These are phyloP conservation scores for Rhodotorula sp. DNA, from an alignment of 1,284 basidiomycete species.

Conservation along the genomic window DNA sequence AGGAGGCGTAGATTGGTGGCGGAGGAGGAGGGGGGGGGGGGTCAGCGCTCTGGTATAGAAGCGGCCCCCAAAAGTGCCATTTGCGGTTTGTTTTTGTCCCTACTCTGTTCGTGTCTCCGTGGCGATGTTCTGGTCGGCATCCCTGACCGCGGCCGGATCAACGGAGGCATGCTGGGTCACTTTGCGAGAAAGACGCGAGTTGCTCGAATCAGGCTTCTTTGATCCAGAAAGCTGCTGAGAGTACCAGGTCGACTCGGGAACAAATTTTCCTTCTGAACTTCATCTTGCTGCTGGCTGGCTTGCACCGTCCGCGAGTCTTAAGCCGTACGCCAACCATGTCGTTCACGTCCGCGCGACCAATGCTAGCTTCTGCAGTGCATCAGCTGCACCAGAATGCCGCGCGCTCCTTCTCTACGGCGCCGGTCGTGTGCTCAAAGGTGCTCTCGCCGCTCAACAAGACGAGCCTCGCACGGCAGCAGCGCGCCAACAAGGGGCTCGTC, in stretches of 20 bases:
- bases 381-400: background rate
- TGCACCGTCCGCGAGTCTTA: background rate
- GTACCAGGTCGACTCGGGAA: no score
- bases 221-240: no score
- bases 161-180: no score
- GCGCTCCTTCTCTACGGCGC: conserved; percentile 12
- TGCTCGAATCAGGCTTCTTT: no score
- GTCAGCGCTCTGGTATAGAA: no score
- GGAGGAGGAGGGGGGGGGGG: no score
- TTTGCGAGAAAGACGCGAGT: no score
- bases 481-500: conserved; percentile 24
- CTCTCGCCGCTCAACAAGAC: conserved; percentile 39
- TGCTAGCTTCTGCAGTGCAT: background rate
- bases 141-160: no score
- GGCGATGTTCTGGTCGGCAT: no score
- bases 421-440: conserved; percentile 10
- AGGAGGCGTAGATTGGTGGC: background rate
- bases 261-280: background rate
- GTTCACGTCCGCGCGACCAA: conserved; percentile 6
- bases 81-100: no score
- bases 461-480: conserved; percentile 26
- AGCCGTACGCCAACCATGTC: conserved; percentile 1
- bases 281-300: background rate
- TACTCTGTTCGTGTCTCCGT: no score
- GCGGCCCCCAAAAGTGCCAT: no score